Evolutionary conservation across 2,329 filamentous ascomycete genomes (phyloP).

Genomic region (Coniochaeta sp.): DNA sequence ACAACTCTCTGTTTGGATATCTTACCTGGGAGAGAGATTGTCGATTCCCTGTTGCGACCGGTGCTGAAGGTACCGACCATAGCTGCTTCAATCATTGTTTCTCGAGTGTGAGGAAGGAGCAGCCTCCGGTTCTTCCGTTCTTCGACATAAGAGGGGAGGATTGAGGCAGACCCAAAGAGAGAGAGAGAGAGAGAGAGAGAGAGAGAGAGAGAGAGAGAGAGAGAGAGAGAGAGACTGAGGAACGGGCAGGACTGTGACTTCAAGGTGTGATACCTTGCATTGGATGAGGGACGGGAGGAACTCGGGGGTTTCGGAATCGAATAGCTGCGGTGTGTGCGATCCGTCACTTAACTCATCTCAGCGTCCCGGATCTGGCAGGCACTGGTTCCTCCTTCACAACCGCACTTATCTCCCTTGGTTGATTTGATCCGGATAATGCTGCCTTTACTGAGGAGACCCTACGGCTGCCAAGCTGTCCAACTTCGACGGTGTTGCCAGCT

Average conservation of each 20-base stretch:
- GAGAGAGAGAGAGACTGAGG: no score
- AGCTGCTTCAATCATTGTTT: no score
- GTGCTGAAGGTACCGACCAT: no score
- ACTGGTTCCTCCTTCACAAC: background rate
- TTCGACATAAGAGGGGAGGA: background rate
- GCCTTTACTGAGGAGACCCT: background rate
- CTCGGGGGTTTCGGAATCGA: background rate
- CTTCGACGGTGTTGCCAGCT: background rate
- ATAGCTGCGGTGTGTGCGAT: background rate
- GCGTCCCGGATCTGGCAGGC: no score
- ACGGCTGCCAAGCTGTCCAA: background rate
- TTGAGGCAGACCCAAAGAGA: no score
- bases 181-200: no score
- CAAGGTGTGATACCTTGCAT: background rate
- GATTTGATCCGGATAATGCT: background rate
- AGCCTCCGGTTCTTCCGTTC: no score
- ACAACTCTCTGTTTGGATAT: background rate
- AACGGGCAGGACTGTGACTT: no score
- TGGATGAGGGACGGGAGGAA: background rate
- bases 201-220: no score
- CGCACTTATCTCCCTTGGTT: background rate
- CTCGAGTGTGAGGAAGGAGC: no score
- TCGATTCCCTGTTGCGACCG: no score
- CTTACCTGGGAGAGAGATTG: no score
- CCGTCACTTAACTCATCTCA: background rate